Conservation (phyloP, 192 early-diverging fungal species). For the Coemansia sp. region DNA sequence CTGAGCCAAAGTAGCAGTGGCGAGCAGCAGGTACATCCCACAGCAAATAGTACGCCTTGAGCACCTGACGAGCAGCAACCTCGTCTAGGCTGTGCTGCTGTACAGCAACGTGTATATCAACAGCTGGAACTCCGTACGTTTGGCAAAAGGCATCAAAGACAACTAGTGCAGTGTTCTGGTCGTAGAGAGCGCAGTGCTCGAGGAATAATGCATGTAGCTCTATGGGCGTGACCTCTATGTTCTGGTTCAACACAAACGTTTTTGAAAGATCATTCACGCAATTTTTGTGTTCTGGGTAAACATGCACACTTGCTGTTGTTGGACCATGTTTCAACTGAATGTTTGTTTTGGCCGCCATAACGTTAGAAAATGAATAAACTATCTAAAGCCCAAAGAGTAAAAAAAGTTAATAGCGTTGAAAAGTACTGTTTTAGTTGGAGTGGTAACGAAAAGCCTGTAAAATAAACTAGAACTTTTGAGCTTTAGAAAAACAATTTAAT, state of each 20-base stretch:
- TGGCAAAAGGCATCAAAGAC: constrained; percentile 16
- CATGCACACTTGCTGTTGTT: not conserved
- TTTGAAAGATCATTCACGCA: not conserved
- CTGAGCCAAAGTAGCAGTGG: constrained; percentile 59
- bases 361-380: not conserved
- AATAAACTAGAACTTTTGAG: too few species aligned
- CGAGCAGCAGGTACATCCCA: constrained; percentile 40
- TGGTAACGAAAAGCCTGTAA: too few species aligned
- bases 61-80: constrained; percentile 7
- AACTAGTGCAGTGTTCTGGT: not conserved
- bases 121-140: constrained; percentile 6
- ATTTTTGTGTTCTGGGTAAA: not conserved
- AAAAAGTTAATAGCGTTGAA: not conserved
- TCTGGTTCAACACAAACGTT: not conserved
- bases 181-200: constrained; percentile 6
- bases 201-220: constrained; percentile 24
- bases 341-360: too few species aligned
- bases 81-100: constrained; percentile 16
- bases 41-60: constrained; percentile 21
- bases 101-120: constrained; percentile 4
- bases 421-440: too few species aligned
- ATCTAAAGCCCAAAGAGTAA: not conserved
- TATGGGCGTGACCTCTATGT: constrained; percentile 1
- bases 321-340: too few species aligned
- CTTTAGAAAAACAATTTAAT: too few species aligned